Evolutionary conservation across 495 filamentous ascomycete genomes (phyloP), one percentile per base, ranked within the genome.

Genomic region (Alectoria sarmentosa): DNA sequence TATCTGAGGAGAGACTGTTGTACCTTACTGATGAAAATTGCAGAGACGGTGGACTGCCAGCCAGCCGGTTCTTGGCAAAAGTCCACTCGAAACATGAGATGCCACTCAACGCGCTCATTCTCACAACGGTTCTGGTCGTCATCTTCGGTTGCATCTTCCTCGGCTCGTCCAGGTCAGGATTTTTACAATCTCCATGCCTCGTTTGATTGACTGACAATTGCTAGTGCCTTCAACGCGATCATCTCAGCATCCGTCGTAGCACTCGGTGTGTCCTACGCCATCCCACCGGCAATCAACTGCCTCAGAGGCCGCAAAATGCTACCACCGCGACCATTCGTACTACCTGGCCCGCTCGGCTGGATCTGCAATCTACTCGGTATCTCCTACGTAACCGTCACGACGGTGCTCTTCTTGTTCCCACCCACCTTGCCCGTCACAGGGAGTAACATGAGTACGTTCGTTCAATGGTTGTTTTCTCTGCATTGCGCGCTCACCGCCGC

Each of bases 391-490:
- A 72, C 81, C 30, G 71, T 90, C 9, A 90, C 87, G 1, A 90
- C 87, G 0, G 83, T 91, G 11, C 77, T 92, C 0, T 92, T 91
- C 72, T 79, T 91, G 21, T 89, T 92, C 74, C 89, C 89, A 6
- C 88, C 89, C 0, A 78, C 76, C 5, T 66, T 89, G 4, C 88
- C 87, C 3, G 84, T 85, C 1, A 87, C 84, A 0, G 84, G 80
- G 11, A 83, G 78, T 65, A 90, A 84, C 74, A 90, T 92, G 88
- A 91, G 82, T 84, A 78, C 70, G 80, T 71, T 8, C n/a, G n/a
- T n/a, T n/a, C n/a, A n/a, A n/a, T n/a, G n/a, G n/a, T n/a, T n/a
- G n/a, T n/a, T n/a, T n/a, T n/a, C n/a, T n/a, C n/a, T n/a, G n/a
- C n/a, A n/a, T n/a, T n/a, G n/a, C n/a, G n/a, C n/a, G n/a, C n/a